Percentiles rank a stretch among this genome's conserved stretches.
Conservation (phyloP, 352 stramenopile genomes). For the Globisporangium rhizosaccharum region DNA sequence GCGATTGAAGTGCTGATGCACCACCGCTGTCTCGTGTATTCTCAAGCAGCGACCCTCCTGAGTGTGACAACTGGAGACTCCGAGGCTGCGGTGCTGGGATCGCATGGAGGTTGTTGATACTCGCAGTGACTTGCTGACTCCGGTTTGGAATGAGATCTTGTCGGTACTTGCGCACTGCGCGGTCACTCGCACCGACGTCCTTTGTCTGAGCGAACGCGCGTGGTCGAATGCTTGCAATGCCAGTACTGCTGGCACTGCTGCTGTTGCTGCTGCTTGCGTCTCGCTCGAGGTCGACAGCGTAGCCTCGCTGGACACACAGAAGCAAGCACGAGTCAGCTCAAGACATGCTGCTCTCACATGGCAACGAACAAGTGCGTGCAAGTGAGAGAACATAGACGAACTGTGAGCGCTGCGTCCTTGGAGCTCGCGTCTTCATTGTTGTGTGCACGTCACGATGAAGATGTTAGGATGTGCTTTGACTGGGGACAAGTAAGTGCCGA, state of each 20-base stretch:
- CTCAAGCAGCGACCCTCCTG: constrained; percentile 8
- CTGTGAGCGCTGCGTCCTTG: constrained; percentile 56
- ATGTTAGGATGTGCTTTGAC: neutral
- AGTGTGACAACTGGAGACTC: constrained; percentile 21
- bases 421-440: constrained; percentile 43
- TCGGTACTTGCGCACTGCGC: constrained; percentile 63
- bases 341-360: too few relatives aligned
- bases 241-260: constrained; percentile 7
- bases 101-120: constrained; percentile 20
- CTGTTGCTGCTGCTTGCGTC: constrained; percentile 1
- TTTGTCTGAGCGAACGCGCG: constrained; percentile 38
- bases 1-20: neutral
- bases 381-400: constrained; percentile 10
- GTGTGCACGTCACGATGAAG: neutral
- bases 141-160: constrained; percentile 61
- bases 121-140: constrained; percentile 40
- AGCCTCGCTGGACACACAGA: constrained; percentile 33
- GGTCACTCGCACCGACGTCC: constrained; percentile 45
- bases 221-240: constrained; percentile 24
- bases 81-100: neutral
- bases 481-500: neutral
- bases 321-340: neutral
- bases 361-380: neutral
- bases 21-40: neutral
- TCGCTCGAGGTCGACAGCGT: constrained; percentile 41